phyloP scores from a whole-genome alignment of 257 asterid genomes.

The Solanum bulbocastanum region DNA sequence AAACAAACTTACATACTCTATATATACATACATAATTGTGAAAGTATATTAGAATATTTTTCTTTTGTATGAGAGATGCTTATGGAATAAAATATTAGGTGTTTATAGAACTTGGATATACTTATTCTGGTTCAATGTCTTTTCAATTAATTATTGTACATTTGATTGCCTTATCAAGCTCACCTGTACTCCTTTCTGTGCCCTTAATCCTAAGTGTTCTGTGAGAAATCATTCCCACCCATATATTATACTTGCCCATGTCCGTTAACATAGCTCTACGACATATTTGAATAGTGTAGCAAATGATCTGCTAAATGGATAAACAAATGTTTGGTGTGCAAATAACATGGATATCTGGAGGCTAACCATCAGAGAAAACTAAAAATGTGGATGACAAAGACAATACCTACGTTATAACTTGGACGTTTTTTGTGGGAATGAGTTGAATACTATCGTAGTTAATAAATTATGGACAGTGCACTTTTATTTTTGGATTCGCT shows the following conservation, averaged over 20 bases:
- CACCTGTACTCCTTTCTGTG: not conserved
- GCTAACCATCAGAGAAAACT: not conserved
- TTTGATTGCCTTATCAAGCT: not conserved
- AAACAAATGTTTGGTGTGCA: not conserved
- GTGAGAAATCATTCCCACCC: not conserved
- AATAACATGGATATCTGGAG: not conserved
- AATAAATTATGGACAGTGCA: not conserved
- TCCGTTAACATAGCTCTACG: not conserved
- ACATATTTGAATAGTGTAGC: not conserved
- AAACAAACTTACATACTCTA: not conserved
- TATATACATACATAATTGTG: not conserved
- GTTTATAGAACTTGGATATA: not conserved
- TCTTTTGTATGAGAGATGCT: not conserved
- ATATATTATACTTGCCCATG: not conserved
- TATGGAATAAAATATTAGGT: not conserved
- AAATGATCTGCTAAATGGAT: not conserved
- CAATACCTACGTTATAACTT: not conserved
- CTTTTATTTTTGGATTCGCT: not conserved
- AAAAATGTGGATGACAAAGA: not conserved
- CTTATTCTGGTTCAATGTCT: not conserved
- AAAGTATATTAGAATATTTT: not conserved
- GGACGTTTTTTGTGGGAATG: not conserved
- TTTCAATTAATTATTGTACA: not conserved
- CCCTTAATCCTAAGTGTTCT: not conserved
- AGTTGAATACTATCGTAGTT: not conserved